Evolutionary conservation across 139 green algal genomes (phyloP).

Genomic region (Coccomyxa sp.): DNA sequence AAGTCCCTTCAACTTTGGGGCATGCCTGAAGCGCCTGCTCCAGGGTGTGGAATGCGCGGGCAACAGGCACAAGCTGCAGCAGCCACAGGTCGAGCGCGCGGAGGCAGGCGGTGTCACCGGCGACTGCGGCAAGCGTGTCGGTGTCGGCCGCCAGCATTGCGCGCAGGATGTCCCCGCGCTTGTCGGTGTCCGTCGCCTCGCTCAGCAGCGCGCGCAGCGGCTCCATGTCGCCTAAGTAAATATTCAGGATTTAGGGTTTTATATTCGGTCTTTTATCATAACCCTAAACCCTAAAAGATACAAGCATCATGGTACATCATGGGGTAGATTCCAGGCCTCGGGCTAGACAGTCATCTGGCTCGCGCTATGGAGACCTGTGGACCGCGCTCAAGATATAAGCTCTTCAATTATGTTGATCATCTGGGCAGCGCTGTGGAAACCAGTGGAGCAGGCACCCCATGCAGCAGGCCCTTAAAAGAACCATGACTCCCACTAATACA

Average conservation of each 20-base stretch:
- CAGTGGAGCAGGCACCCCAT: too few relatives aligned
- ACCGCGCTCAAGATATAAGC: too few relatives aligned
- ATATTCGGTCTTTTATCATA: neutral
- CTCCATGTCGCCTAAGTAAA: constrained; percentile 10
- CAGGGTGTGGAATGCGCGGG: constrained; percentile 11
- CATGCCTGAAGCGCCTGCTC: constrained; percentile 2
- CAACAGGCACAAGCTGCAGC: constrained; percentile 7
- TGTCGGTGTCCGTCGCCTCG: neutral
- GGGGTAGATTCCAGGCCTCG: neutral
- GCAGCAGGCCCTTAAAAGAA: too few relatives aligned
- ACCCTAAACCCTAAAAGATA: neutral
- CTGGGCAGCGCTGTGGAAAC: too few relatives aligned
- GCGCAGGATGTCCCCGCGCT: constrained; percentile 13
- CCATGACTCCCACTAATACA: too few relatives aligned
- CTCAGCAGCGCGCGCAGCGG: constrained; percentile 14
- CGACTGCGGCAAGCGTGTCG: constrained; percentile 8
- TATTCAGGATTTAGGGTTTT: neutral
- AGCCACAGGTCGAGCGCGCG: constrained; percentile 25
- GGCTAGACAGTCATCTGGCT: neutral
- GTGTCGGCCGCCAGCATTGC: neutral
- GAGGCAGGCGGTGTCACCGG: constrained; percentile 5
- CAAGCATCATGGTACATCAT: neutral
- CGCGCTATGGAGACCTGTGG: too few relatives aligned
- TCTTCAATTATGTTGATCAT: too few relatives aligned
- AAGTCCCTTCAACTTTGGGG: neutral